Evolutionary conservation across 2,329 filamentous ascomycete genomes (phyloP).

Genomic region (Rutstroemia sp.): DNA sequence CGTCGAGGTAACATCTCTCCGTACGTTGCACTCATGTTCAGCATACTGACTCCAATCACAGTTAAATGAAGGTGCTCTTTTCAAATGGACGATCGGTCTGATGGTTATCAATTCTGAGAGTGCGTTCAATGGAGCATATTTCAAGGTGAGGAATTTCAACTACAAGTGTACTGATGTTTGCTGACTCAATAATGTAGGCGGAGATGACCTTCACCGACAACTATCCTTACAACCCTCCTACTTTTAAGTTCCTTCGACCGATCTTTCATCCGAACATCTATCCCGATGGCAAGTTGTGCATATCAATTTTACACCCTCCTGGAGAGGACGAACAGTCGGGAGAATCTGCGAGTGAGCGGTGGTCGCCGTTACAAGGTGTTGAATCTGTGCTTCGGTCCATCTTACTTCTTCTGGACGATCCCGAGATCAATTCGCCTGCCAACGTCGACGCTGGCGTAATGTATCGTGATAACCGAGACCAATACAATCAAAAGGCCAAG

Average conservation of each 20-base stretch:
- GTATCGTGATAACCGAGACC: conserved; percentile 63
- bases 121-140: conserved; percentile 86
- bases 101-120: conserved; percentile 92
- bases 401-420: conserved; percentile 84
- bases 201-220: conserved; percentile 82
- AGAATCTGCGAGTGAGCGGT: conserved; percentile 82
- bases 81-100: conserved; percentile 80
- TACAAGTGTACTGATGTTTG: not conserved
- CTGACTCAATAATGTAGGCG: conserved; percentile 40
- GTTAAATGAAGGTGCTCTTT: conserved; percentile 70
- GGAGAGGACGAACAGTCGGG: conserved; percentile 92
- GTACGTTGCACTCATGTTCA: not conserved
- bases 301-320: conserved; percentile 89
- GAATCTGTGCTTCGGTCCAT: conserved; percentile 93
- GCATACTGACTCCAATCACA: conserved; percentile 13
- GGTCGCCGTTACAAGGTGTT: conserved; percentile 88
- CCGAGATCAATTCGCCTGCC: conserved; percentile 86
- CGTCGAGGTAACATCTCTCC: conserved; percentile 58
- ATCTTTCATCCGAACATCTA: conserved; percentile 95
- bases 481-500: conserved; percentile 64
- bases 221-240: conserved; percentile 84
- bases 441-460: conserved; percentile 90
- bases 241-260: conserved; percentile 74
- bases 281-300: conserved; percentile 81
- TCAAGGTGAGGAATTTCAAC: conserved; percentile 46